Percentiles rank a stretch among this genome's conserved stretches.
These are phyloP conservation scores for Exophiala sideris DNA, from an alignment of 2,329 filamentous ascomycete genomes.

Conservation along the genomic window DNA sequence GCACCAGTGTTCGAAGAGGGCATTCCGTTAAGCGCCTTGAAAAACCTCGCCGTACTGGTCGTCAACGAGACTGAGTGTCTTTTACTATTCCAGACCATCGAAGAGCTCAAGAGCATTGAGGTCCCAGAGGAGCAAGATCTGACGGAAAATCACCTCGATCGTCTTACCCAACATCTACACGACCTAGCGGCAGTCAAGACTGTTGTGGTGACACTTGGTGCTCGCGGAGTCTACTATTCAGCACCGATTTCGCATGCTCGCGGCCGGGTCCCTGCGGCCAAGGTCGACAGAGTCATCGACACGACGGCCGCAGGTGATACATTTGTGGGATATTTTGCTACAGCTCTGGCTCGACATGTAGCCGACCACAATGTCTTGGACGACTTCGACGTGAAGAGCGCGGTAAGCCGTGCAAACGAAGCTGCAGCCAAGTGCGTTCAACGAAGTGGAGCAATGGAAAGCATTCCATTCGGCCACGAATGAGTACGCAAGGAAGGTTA, in stretches of 20 bases:
- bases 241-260: constrained; percentile 39
- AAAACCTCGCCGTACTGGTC: constrained; percentile 70
- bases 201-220: constrained; percentile 80
- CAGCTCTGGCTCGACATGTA: constrained; percentile 60
- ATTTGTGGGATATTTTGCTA: constrained; percentile 83
- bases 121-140: constrained; percentile 30
- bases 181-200: constrained; percentile 63
- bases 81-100: constrained; percentile 57
- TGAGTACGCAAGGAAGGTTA: not conserved
- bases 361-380: constrained; percentile 50
- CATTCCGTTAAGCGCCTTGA: constrained; percentile 65
- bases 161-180: constrained; percentile 61
- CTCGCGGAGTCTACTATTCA: constrained; percentile 69
- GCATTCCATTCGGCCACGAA: constrained; percentile 49
- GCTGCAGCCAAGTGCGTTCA: constrained; percentile 47
- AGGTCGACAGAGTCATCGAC: constrained; percentile 73
- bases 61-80: constrained; percentile 89
- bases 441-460: constrained; percentile 45
- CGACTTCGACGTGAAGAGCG: constrained; percentile 46
- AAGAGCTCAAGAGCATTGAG: constrained; percentile 21
- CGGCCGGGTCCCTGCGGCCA: constrained; percentile 59
- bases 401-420: constrained; percentile 41
- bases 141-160: constrained; percentile 31
- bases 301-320: constrained; percentile 94
- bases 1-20: constrained; percentile 75